Base-by-base conservation (phyloP, 257 asterid genomes). In the Solanum chmielewskii region DNA sequence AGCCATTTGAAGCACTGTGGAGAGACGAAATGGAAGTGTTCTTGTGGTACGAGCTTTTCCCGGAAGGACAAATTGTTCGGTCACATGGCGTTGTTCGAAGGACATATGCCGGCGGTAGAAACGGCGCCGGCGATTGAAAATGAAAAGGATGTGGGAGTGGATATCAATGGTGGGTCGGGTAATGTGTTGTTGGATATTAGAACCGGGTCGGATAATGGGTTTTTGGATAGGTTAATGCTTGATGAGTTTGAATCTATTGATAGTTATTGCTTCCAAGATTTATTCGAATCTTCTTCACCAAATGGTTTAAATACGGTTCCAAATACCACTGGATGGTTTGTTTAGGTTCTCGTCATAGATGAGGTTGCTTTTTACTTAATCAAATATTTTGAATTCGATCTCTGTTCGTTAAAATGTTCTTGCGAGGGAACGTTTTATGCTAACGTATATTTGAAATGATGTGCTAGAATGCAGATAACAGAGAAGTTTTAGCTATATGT, bases 31-130 rank as follows among this genome's bases (percentile, higher is more conserved):
- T 97, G 99, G 99, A 92, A 87, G 90, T 97, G 99, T 80, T 94
- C 94, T 0, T 95, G 99, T 45, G 98, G 98, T 85, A 97, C 98
- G 7, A 93, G 90, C 45, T 97, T 97, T 71, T 94, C 98, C 11
- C 64, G 98, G 4, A 97, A 97, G 95, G 99, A 97, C 84, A 95
- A 97, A 94, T 89, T 97, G 87, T 94, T 95, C 47, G 96, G 98
- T 29, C 99, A 97, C 86, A 92, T 97, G 92, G 95, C 94, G 2
- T 90, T 95, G 92, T 97, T 97, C 29, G 98, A 97, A 81, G 99
- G 99, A 8, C 99, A 97, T 41, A 94, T 95, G 98, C 99, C 99
- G 27, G 95, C 96, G 6, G 91, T 94, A 71, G 81, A 14, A 90
- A 94, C 25, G 87, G 86, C 42, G 80, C 90, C 37, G 41, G 91